phyloP scores from a whole-genome alignment of 441 rosid genomes.

The Croton laevigatus region DNA sequence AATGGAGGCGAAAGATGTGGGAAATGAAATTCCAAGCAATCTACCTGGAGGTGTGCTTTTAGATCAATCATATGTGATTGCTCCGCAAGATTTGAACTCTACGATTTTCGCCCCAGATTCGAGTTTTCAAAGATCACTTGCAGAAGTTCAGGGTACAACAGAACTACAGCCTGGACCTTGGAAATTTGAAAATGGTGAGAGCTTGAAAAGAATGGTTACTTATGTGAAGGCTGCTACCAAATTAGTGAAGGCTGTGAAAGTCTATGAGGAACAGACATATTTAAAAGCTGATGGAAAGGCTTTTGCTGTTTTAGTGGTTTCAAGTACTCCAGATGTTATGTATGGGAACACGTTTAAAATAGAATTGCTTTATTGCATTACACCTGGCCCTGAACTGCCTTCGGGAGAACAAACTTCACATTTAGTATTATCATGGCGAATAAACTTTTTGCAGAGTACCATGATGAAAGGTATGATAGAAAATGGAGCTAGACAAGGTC shows the following conservation, averaged over 20 bases:
- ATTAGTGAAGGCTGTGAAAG: slow-evolving; percentile 80
- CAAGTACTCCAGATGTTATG: slow-evolving; percentile 87
- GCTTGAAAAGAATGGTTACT: slow-evolving; percentile 59
- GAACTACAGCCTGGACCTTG: slow-evolving; percentile 76
- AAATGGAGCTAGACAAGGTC: slow-evolving; percentile 78
- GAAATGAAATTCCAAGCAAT: slow-evolving; percentile 57
- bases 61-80: slow-evolving; percentile 61
- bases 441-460: slow-evolving; percentile 84
- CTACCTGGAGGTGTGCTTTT: slow-evolving; percentile 83
- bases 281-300: slow-evolving; percentile 74
- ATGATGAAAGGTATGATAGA: slow-evolving; percentile 97
- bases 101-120: slow-evolving; percentile 73
- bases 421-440: slow-evolving; percentile 78
- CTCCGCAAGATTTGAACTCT: slow-evolving; percentile 62
- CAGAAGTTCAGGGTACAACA: slow-evolving; percentile 75
- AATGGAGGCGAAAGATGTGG: slow-evolving; percentile 65
- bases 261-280: slow-evolving; percentile 79
- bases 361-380: slow-evolving; percentile 75
- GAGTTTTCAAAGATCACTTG: slow-evolving; percentile 48
- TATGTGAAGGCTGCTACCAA: slow-evolving; percentile 76
- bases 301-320: slow-evolving; percentile 56
- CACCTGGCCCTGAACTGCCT: slow-evolving; percentile 81
- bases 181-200: slow-evolving; percentile 66
- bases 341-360: slow-evolving; percentile 74
- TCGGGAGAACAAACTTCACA: slow-evolving; percentile 74